Conservation (phyloP, 352 stramenopile species). For the Aphanomyces stellatus region DNA sequence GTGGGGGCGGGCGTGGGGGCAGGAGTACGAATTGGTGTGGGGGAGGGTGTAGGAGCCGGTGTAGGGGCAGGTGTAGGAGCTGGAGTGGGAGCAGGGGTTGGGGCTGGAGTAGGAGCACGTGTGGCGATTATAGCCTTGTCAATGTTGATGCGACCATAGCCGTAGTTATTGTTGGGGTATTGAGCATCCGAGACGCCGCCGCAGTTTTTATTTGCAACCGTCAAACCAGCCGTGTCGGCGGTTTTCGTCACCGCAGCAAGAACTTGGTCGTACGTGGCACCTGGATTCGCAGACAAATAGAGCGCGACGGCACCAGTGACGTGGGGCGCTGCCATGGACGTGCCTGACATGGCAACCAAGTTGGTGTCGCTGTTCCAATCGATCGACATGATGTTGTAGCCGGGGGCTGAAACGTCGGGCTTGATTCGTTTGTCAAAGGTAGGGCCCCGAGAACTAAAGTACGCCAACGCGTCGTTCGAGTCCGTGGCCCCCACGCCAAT, state of each 20-base stretch:
- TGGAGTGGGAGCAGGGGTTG: not conserved
- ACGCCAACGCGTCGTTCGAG: conserved; percentile 21
- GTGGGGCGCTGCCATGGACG: conserved; percentile 29
- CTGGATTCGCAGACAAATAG: conserved; percentile 29
- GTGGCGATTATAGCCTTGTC: not conserved
- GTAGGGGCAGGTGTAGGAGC: no score
- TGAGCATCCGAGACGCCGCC: conserved; percentile 24
- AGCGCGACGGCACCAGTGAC: conserved; percentile 36
- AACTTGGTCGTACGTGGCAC: conserved; percentile 22
- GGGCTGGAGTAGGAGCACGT: not conserved
- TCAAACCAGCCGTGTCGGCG: conserved; percentile 6
- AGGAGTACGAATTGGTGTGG: no score
- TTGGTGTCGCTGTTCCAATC: conserved; percentile 35
- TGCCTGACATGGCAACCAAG: conserved; percentile 44
- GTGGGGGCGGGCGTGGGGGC: no score
- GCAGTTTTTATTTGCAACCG: conserved; percentile 21
- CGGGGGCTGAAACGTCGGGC: no score
- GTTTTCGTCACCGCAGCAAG: not conserved
- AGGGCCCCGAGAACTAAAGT: conserved; percentile 27
- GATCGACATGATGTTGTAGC: conserved; percentile 37
- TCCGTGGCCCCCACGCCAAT: conserved; percentile 29
- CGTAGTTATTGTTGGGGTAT: conserved; percentile 54
- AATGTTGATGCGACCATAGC: conserved; percentile 42
- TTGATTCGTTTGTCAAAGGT: conserved; percentile 32
- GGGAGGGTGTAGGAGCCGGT: no score